These are phyloP conservation scores for Pleurostoma richardsiae DNA, from an alignment of 2,329 filamentous ascomycete species.

Conservation along the genomic window DNA sequence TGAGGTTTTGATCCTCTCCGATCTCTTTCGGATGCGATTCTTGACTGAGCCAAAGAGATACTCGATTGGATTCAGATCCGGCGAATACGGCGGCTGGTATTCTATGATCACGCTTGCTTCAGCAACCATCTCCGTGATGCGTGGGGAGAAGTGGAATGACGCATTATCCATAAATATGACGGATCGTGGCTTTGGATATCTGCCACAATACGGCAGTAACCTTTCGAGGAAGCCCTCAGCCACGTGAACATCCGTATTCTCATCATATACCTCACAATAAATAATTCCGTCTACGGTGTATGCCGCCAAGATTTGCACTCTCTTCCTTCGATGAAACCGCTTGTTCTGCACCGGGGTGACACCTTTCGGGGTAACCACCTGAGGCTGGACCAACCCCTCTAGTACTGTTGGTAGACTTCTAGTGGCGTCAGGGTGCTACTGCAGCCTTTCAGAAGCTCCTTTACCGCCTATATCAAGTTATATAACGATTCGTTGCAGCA, in stretches of 20 bases:
- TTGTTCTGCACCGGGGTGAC: background rate
- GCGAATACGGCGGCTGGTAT: slow-evolving; percentile 27
- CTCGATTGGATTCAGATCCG: slow-evolving; percentile 28
- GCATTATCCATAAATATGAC: slow-evolving; percentile 26
- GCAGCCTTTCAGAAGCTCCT: no score
- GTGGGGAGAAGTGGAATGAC: slow-evolving; percentile 19
- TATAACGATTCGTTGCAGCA: no score
- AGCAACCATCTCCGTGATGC: slow-evolving; percentile 20
- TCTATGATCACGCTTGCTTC: slow-evolving; percentile 22
- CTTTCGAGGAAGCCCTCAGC: slow-evolving; percentile 24
- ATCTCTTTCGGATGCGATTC: slow-evolving; percentile 22
- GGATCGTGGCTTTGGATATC: slow-evolving; percentile 21
- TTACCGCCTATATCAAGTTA: no score
- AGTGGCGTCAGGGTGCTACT: no score
- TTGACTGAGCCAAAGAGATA: slow-evolving; percentile 29
- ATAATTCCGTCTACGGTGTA: slow-evolving; percentile 19
- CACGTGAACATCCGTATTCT: slow-evolving; percentile 18
- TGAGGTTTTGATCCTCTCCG: slow-evolving; percentile 6
- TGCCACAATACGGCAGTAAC: slow-evolving; percentile 19
- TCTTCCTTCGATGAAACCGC: background rate
- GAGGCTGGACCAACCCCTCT: no score
- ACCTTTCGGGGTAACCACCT: background rate
- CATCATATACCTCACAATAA: slow-evolving; percentile 18
- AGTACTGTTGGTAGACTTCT: no score
- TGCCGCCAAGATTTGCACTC: slow-evolving; percentile 1